These are phyloP conservation scores for Jimgerdemannia lactiflua DNA, from an alignment of 192 early-diverging fungal genomes.

Conservation along the genomic window DNA sequence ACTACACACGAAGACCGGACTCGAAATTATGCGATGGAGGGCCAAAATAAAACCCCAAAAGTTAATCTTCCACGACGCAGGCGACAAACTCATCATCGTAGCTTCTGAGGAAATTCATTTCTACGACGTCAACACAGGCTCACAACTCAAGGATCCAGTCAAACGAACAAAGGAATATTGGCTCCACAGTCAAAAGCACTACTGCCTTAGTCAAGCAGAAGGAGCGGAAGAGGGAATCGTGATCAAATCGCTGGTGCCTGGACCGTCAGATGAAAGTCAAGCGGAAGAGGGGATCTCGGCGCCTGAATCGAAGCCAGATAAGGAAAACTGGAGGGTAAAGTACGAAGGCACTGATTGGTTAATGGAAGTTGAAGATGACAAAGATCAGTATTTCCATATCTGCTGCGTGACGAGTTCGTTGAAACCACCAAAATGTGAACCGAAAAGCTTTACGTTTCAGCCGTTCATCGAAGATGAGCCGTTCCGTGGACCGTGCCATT, in stretches of 20 bases:
- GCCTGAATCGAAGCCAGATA: no score
- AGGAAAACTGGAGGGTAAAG: neutral
- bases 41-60: neutral
- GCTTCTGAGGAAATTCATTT: neutral
- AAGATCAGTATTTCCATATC: no score
- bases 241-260: neutral
- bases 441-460: neutral
- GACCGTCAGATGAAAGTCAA: neutral
- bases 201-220: neutral
- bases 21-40: neutral
- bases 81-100: neutral
- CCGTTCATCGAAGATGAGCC: neutral
- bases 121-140: neutral
- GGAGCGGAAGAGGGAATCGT: neutral
- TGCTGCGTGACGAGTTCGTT: no score
- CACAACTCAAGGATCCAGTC: neutral
- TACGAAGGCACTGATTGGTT: neutral
- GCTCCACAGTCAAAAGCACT: neutral
- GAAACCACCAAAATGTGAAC: no score
- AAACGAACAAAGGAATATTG: neutral
- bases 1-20: neutral
- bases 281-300: neutral
- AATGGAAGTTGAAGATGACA: neutral
- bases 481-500: neutral
- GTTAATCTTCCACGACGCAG: neutral